Evolutionary conservation across 495 filamentous ascomycete genomes (phyloP).

Genomic region (Aspergillus haitiensis): DNA sequence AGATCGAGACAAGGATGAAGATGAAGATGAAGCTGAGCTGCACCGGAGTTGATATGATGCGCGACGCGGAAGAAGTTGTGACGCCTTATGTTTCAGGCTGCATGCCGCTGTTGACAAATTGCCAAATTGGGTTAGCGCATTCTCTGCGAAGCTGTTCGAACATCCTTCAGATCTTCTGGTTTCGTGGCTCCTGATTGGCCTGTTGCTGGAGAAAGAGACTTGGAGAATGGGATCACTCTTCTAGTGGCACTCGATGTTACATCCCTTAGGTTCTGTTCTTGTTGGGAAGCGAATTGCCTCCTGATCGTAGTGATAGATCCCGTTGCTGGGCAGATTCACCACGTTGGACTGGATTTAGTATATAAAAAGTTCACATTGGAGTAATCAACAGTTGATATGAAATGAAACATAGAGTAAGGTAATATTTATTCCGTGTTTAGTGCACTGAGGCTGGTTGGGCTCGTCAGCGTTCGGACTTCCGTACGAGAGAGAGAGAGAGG

Average conservation of each 20-base stretch:
- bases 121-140: conserved; percentile 15
- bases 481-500: too few relatives aligned
- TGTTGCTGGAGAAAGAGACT: neutral
- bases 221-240: neutral
- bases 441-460: neutral
- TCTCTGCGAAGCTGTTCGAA: neutral
- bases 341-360: neutral
- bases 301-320: neutral
- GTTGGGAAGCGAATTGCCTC: too few relatives aligned
- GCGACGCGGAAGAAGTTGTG: conserved; percentile 13
- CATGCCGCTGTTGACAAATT: conserved; percentile 17
- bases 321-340: neutral
- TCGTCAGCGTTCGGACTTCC: too few relatives aligned
- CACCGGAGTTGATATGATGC: neutral
- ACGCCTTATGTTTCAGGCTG: conserved; percentile 16
- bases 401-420: too few relatives aligned
- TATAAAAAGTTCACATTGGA: neutral
- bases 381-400: neutral
- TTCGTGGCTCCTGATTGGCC: neutral
- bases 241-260: too few relatives aligned
- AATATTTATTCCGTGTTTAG: too few relatives aligned
- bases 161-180: neutral
- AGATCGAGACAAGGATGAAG: neutral
- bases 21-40: conserved; percentile 5
- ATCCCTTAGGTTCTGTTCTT: too few relatives aligned